These are phyloP conservation scores for Gastrodia elata DNA, from an alignment of 106 monocot species.

Conservation along the genomic window DNA sequence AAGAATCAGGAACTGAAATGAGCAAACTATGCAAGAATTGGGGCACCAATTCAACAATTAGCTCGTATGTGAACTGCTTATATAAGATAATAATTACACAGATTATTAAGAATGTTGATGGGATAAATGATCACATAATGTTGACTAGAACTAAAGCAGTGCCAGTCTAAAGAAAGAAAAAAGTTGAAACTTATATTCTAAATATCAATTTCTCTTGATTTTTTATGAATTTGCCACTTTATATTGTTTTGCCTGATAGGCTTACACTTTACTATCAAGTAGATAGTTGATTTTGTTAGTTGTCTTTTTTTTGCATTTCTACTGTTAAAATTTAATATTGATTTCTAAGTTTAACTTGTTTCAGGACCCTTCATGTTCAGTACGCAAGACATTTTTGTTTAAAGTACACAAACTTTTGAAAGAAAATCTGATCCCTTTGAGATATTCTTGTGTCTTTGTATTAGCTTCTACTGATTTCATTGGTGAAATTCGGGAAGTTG, in stretches of 20 bases:
- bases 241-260: neutral
- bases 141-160: no score
- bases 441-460: slow-evolving; percentile 78
- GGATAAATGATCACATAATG: no score
- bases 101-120: no score
- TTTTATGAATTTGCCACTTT: neutral
- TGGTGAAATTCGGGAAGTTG: slow-evolving; percentile 47
- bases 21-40: no score
- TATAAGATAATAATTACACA: no score
- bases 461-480: slow-evolving; percentile 44
- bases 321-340: neutral
- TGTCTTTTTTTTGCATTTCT: neutral
- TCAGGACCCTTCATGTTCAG: slow-evolving; percentile 56
- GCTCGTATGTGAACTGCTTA: no score
- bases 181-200: neutral
- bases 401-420: slow-evolving; percentile 59
- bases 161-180: neutral
- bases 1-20: no score
- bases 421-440: slow-evolving; percentile 39
- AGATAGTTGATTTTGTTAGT: neutral
- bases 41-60: no score
- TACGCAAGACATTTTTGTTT: slow-evolving; percentile 42
- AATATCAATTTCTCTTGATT: neutral
- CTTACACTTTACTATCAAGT: neutral
- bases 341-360: neutral